Conservation (phyloP, 2,329 filamentous ascomycete genomes). For the Chaetomiaceae sp. region DNA sequence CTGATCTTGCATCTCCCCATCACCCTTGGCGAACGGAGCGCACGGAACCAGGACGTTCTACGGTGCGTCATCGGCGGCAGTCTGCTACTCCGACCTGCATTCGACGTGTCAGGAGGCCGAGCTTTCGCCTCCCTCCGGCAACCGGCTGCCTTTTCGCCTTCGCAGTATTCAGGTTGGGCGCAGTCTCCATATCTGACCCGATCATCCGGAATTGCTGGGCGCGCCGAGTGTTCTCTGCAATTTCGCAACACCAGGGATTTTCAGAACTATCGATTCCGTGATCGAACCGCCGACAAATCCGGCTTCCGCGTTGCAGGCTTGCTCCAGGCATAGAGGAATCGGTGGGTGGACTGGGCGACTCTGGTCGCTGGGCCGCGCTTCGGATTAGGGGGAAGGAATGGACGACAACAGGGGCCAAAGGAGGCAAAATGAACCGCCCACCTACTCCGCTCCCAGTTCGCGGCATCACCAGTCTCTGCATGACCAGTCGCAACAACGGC, state of each 20-base stretch:
- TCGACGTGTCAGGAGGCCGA: slow-evolving; percentile 4
- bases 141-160: slow-evolving; percentile 1
- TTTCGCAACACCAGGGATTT: slow-evolving; percentile 9
- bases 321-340: slow-evolving; percentile 63
- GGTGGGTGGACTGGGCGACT: slow-evolving; percentile 57
- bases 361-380: slow-evolving; percentile 48
- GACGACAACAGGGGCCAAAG: slow-evolving; percentile 69
- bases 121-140: slow-evolving; percentile 3
- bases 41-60: slow-evolving; percentile 3
- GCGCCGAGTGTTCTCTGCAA: slow-evolving; percentile 4
- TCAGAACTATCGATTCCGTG: slow-evolving; percentile 27
- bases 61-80: neutral
- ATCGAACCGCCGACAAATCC: slow-evolving; percentile 48
- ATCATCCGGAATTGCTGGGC: slow-evolving; percentile 1
- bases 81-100: neutral
- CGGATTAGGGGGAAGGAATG: slow-evolving; percentile 53
- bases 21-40: slow-evolving; percentile 9
- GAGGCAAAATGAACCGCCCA: slow-evolving; percentile 70
- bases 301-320: slow-evolving; percentile 56
- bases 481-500: slow-evolving; percentile 45
- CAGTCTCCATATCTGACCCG: neutral
- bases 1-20: slow-evolving; percentile 4
- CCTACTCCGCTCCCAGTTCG: slow-evolving; percentile 55
- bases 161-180: neutral
- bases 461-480: slow-evolving; percentile 47